Conservation (phyloP, 2,329 filamentous ascomycete species). For the Fusarium incarnatum region DNA sequence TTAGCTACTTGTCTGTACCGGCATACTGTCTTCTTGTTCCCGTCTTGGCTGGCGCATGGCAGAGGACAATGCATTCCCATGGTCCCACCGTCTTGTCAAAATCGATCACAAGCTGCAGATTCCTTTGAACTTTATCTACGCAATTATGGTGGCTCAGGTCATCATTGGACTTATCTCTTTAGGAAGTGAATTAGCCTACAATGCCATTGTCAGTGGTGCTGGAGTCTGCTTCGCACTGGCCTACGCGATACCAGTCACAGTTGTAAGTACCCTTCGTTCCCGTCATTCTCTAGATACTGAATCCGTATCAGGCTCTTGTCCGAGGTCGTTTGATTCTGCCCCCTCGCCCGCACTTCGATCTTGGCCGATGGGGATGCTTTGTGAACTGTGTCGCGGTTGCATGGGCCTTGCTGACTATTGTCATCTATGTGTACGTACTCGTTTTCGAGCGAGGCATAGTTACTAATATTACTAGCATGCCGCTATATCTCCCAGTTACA, state of each 20-base stretch:
- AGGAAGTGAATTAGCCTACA: slow-evolving; percentile 14
- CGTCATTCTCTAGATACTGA: rapidly evolving
- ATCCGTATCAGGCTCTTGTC: not conserved
- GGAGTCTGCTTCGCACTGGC: slow-evolving; percentile 8
- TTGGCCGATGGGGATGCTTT: slow-evolving; percentile 16
- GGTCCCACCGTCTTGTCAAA: not conserved
- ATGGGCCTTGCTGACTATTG: slow-evolving; percentile 9
- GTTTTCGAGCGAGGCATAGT: rapidly evolving
- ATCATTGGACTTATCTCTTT: slow-evolving; percentile 17
- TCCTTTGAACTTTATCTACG: slow-evolving; percentile 10
- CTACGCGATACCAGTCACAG: slow-evolving; percentile 6
- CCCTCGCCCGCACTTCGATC: slow-evolving; percentile 9
- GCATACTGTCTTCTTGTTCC: slow-evolving; percentile 13
- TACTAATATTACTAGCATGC: slow-evolving; percentile 5
- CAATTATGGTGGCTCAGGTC: slow-evolving; percentile 5
- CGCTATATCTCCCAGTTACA: slow-evolving; percentile 12
- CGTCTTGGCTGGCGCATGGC: slow-evolving; percentile 29
- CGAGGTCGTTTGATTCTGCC: slow-evolving; percentile 13
- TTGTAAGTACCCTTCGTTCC: not conserved
- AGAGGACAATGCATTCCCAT: slow-evolving; percentile 19
- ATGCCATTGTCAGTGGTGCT: slow-evolving; percentile 21
- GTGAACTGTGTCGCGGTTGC: slow-evolving; percentile 9
- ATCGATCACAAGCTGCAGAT: slow-evolving; percentile 5
- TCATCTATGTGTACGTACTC: slow-evolving; percentile 7
- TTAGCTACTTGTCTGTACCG: slow-evolving; percentile 13